A percentile compares a stretch with the other conserved stretches of the same genome.
Conservation (phyloP, 768 basidiomycete species). For the Russula dissimulans region DNA sequence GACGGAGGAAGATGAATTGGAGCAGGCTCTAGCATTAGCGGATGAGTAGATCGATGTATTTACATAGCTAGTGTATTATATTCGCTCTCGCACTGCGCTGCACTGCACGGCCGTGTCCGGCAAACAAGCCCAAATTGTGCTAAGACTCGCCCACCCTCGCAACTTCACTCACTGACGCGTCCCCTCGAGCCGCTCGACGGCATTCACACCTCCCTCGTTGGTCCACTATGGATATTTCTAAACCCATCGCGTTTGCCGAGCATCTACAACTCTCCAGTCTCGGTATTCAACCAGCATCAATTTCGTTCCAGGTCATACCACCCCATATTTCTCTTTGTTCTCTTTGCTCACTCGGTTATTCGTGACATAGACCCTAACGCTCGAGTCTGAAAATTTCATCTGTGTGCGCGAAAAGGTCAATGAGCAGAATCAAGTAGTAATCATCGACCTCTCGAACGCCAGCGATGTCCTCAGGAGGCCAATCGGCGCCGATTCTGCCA, state of each 20-base stretch:
- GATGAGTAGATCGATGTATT: constrained; percentile 36
- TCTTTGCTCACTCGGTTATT: neutral
- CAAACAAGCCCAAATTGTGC: constrained; percentile 20
- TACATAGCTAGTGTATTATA: neutral
- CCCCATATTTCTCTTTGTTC: neutral
- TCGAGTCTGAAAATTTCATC: constrained; percentile 97
- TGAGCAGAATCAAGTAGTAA: constrained; percentile 96
- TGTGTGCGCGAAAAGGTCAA: constrained; percentile 94
- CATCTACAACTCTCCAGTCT: constrained; percentile 92
- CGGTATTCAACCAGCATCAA: constrained; percentile 92
- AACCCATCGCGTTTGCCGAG: constrained; percentile 85
- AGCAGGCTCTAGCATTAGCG: constrained; percentile 60
- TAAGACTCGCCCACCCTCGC: neutral
- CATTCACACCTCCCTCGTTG: neutral
- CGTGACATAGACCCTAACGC: constrained; percentile 63
- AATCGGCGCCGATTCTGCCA: constrained; percentile 97
- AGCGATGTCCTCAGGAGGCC: constrained; percentile 95
- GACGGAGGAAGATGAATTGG: constrained; percentile 54
- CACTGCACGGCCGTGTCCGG: neutral
- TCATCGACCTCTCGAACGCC: constrained; percentile 94
- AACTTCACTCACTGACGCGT: constrained; percentile 12
- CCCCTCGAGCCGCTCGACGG: constrained; percentile 3
- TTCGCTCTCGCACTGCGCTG: too few relatives aligned
- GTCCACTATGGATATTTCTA: constrained; percentile 33
- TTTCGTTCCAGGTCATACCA: constrained; percentile 83